These are phyloP conservation scores for Tephrocybe sp. DNA, from an alignment of 768 basidiomycete species.

Conservation along the genomic window DNA sequence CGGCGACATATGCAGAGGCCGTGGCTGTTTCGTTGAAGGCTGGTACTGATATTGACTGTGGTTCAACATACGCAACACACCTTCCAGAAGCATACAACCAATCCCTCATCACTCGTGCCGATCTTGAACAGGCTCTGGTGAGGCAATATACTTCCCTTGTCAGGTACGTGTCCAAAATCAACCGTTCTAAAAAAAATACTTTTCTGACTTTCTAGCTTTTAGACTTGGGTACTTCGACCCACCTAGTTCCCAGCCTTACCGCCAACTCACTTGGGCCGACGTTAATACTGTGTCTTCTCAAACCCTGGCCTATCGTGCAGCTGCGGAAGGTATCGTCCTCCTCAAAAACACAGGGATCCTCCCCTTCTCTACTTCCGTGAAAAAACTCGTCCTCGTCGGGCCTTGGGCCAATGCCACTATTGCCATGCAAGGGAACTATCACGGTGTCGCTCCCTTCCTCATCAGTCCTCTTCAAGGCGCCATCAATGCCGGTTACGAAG, in stretches of 20 bases:
- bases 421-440: constrained; percentile 58
- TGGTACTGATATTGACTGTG: too few relatives aligned
- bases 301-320: constrained; percentile 47
- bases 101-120: constrained; percentile 40
- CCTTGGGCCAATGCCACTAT: constrained; percentile 56
- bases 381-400: constrained; percentile 57
- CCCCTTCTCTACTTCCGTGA: constrained; percentile 45
- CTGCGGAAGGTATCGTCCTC: constrained; percentile 57
- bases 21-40: too few relatives aligned
- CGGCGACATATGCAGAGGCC: too few relatives aligned
- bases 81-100: constrained; percentile 48
- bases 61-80: constrained; percentile 41
- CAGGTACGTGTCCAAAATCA: constrained; percentile 31
- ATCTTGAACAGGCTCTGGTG: constrained; percentile 40
- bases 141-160: constrained; percentile 53
- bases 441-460: constrained; percentile 53
- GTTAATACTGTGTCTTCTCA: constrained; percentile 48
- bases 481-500: constrained; percentile 42
- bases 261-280: constrained; percentile 45
- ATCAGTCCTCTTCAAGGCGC: constrained; percentile 51
- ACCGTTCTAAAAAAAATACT: not conserved
- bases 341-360: constrained; percentile 66
- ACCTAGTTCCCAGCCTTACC: constrained; percentile 46
- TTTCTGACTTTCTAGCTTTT: not conserved
- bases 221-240: constrained; percentile 61